These are phyloP conservation scores for Lepiota brunneoincarnata DNA, from an alignment of 768 basidiomycete species.

Conservation along the genomic window DNA sequence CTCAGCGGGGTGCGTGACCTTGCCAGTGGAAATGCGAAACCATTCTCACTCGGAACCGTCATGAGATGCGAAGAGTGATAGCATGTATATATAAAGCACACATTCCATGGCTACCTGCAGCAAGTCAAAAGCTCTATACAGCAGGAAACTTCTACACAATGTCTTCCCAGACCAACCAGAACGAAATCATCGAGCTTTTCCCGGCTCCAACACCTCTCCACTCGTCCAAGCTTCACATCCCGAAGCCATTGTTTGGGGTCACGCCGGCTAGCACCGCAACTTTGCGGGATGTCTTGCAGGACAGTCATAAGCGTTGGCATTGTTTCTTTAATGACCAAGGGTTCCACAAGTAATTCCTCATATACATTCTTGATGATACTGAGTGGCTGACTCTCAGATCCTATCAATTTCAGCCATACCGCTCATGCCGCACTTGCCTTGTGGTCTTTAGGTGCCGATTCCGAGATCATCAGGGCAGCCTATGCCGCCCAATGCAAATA, in stretches of 20 bases:
- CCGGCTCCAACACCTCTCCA: neutral
- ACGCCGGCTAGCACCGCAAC: constrained; percentile 35
- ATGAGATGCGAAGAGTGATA: neutral
- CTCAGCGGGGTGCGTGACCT: no score
- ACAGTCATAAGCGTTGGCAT: constrained; percentile 53
- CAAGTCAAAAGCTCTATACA: neutral
- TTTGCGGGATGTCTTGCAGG: constrained; percentile 38
- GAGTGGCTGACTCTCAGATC: constrained; percentile 27
- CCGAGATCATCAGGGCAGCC: constrained; percentile 31
- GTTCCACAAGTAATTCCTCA: constrained; percentile 32
- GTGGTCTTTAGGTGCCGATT: constrained; percentile 57
- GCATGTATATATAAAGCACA: neutral
- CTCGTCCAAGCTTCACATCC: neutral
- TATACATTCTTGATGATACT: constrained; percentile 8
- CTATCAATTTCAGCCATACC: constrained; percentile 35
- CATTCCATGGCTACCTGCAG: neutral
- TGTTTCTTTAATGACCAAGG: constrained; percentile 46
- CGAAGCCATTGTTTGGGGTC: constrained; percentile 27
- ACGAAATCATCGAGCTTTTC: constrained; percentile 4
- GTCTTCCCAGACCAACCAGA: neutral
- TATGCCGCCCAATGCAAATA: constrained; percentile 34
- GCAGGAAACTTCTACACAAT: neutral
- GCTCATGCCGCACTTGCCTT: constrained; percentile 57
- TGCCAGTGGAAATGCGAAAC: no score
- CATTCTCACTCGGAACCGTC: no score